These are phyloP conservation scores for Lophiostoma macrostomum DNA, from an alignment of 495 filamentous ascomycete genomes.

Conservation along the genomic window DNA sequence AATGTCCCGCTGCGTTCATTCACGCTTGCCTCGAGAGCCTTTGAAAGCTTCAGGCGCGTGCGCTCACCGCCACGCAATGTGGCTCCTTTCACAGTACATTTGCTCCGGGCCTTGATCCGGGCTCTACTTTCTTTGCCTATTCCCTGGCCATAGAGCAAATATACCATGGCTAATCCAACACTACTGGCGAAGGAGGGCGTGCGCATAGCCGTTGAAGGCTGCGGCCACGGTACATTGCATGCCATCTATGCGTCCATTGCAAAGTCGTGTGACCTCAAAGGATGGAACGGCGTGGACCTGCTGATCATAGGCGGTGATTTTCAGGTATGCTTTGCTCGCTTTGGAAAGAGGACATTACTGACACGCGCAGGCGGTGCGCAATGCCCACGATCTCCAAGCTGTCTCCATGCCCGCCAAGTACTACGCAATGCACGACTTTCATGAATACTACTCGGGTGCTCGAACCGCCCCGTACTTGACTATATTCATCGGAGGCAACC, in stretches of 20 bases:
- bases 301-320: constrained; percentile 91
- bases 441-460: constrained; percentile 82
- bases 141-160: too few species aligned
- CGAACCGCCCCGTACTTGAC: constrained; percentile 80
- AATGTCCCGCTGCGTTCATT: too few species aligned
- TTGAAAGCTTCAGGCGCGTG: too few species aligned
- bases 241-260: constrained; percentile 80
- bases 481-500: constrained; percentile 90
- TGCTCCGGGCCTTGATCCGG: too few species aligned
- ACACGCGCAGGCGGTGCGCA: constrained; percentile 68
- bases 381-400: constrained; percentile 77
- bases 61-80: too few species aligned
- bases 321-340: constrained; percentile 53
- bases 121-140: too few species aligned
- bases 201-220: constrained; percentile 71
- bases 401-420: constrained; percentile 86
- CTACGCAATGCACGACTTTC: constrained; percentile 80
- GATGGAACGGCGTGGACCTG: constrained; percentile 75
- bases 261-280: constrained; percentile 57
- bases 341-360: constrained; percentile 18
- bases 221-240: constrained; percentile 86
- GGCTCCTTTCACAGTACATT: too few species aligned
- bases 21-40: too few species aligned
- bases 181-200: constrained; percentile 36
- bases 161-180: constrained; percentile 20